Evolutionary conservation across 2,329 filamentous ascomycete genomes (phyloP).

Genomic region (Pseudocercospora ulei): DNA sequence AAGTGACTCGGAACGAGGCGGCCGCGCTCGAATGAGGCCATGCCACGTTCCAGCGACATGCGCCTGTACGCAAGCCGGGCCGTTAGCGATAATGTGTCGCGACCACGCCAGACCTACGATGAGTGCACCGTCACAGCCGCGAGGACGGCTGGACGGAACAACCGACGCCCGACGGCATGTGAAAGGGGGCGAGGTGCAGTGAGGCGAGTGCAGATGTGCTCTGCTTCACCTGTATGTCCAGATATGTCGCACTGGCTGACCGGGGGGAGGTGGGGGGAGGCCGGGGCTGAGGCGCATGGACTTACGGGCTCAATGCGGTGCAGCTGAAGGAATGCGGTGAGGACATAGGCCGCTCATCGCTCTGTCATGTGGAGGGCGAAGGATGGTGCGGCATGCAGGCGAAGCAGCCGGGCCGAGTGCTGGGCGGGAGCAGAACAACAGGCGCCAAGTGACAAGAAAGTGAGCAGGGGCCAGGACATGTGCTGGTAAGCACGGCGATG

Average conservation of each 20-base stretch:
- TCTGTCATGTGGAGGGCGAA: not conserved
- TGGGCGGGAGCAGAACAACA: slow-evolving; percentile 10
- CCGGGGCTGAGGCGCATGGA: too few species aligned
- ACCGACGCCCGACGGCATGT: too few species aligned
- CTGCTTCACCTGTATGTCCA: not conserved
- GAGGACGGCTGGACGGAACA: too few species aligned
- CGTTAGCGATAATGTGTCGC: not conserved
- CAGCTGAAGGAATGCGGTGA: slow-evolving; percentile 4
- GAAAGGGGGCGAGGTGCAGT: too few species aligned
- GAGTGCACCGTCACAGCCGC: too few species aligned
- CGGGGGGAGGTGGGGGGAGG: too few species aligned
- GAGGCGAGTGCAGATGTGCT: not conserved
- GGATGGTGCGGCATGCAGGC: too few species aligned
- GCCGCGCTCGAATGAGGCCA: slow-evolving; percentile 7
- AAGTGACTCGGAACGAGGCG: slow-evolving; percentile 36
- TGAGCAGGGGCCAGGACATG: slow-evolving; percentile 12
- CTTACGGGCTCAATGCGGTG: slow-evolving; percentile 5
- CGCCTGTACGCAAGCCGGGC: not conserved
- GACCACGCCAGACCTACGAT: too few species aligned
- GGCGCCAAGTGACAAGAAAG: slow-evolving; percentile 11
- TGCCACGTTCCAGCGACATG: not conserved
- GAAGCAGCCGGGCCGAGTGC: too few species aligned
- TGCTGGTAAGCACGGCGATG: slow-evolving; percentile 12
- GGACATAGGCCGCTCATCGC: slow-evolving; percentile 6
- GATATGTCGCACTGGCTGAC: not conserved